Conservation (phyloP, 768 basidiomycete genomes). For the Russula virescens region DNA sequence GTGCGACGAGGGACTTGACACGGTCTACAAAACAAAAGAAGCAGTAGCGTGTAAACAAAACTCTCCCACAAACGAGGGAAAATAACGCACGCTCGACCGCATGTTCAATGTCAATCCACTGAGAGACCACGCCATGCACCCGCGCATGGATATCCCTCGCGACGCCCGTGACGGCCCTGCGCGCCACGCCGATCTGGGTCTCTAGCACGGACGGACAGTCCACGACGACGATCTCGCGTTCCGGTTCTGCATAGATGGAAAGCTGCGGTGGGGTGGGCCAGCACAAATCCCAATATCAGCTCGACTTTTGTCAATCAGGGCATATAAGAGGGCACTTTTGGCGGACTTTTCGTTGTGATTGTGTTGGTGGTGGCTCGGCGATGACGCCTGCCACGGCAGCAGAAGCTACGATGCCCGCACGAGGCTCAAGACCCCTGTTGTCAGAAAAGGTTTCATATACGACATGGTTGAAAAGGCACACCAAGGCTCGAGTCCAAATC, state of each 20-base stretch:
- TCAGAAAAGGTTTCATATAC: background rate
- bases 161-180: slow-evolving; percentile 52
- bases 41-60: background rate
- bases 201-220: slow-evolving; percentile 73
- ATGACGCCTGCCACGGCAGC: slow-evolving; percentile 4
- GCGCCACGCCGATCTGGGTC: slow-evolving; percentile 62
- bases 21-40: slow-evolving; percentile 45
- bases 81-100: slow-evolving; percentile 69
- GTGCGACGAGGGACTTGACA: slow-evolving; percentile 74
- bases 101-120: slow-evolving; percentile 84
- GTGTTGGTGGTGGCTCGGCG: slow-evolving; percentile 4
- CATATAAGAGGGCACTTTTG: background rate
- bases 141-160: slow-evolving; percentile 54
- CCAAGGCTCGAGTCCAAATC: slow-evolving; percentile 19
- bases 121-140: slow-evolving; percentile 66
- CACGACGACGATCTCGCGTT: slow-evolving; percentile 61
- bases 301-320: background rate
- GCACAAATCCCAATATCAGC: background rate
- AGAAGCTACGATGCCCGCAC: slow-evolving; percentile 5
- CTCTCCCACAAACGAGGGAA: background rate
- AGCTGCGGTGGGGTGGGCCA: slow-evolving; percentile 43
- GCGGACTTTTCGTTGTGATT: slow-evolving; percentile 13
- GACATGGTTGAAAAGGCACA: background rate
- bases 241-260: slow-evolving; percentile 70
- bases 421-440: background rate